Evolutionary conservation across 1,139 yeast genomes (phyloP).

Genomic region (Candida sanyaensis): DNA sequence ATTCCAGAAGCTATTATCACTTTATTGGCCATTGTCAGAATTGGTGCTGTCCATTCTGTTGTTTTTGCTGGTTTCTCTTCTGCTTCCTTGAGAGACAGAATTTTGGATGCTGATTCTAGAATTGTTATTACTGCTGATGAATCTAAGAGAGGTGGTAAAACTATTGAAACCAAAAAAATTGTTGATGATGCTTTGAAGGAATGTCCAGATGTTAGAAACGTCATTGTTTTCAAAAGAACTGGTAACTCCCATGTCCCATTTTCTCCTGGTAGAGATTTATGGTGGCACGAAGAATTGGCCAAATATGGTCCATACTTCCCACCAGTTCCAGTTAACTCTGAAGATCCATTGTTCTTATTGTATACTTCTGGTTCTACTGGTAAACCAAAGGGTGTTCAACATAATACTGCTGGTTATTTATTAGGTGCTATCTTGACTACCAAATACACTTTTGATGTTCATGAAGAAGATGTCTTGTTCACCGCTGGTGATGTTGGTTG

Average conservation of each 20-base stretch:
- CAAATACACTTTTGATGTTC: slow-evolving; percentile 76
- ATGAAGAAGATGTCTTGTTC: slow-evolving; percentile 68
- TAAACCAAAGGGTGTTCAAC: slow-evolving; percentile 70
- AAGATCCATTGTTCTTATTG: slow-evolving; percentile 63
- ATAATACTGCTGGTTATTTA: slow-evolving; percentile 78
- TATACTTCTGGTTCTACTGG: slow-evolving; percentile 74
- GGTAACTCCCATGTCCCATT: slow-evolving; percentile 69
- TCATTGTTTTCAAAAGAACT: slow-evolving; percentile 72
- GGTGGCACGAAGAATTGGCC: slow-evolving; percentile 78
- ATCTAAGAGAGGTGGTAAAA: slow-evolving; percentile 80
- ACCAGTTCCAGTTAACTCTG: slow-evolving; percentile 59
- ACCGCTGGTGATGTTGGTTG: slow-evolving; percentile 91
- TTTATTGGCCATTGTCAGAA: slow-evolving; percentile 69
- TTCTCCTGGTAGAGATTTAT: slow-evolving; percentile 62
- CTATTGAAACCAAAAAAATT: slow-evolving; percentile 78
- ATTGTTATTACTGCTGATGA: slow-evolving; percentile 81
- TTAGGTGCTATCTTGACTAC: slow-evolving; percentile 71
- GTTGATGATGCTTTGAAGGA: slow-evolving; percentile 78
- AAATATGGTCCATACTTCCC: slow-evolving; percentile 68
- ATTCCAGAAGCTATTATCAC: slow-evolving; percentile 79
- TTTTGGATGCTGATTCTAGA: slow-evolving; percentile 72
- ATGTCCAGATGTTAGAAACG: slow-evolving; percentile 69
- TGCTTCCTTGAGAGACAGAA: slow-evolving; percentile 74
- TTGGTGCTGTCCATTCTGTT: slow-evolving; percentile 83
- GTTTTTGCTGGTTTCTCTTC: slow-evolving; percentile 84